phyloP scores from a whole-genome alignment of 306 rosid species.

The Phaseolus lunatus region DNA sequence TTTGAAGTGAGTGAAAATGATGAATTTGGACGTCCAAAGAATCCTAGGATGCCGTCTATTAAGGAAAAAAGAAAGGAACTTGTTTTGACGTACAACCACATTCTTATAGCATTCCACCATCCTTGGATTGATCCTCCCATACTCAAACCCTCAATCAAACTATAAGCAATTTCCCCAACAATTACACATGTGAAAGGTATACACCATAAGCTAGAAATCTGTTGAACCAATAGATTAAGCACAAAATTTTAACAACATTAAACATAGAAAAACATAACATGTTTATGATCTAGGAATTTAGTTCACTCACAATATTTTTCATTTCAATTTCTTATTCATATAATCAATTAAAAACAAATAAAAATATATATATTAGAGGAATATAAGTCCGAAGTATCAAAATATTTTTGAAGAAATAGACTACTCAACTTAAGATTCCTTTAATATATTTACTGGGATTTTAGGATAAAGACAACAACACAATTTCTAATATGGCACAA shows the following conservation, averaged over 20 bases:
- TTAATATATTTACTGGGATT: no score
- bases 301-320: no score
- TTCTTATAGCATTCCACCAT: slow-evolving; percentile 75
- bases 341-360: no score
- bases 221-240: background rate
- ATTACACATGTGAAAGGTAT: slow-evolving; percentile 66
- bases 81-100: slow-evolving; percentile 72
- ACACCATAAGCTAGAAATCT: slow-evolving; percentile 73
- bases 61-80: slow-evolving; percentile 58
- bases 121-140: slow-evolving; percentile 62
- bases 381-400: no score
- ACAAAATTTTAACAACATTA: background rate
- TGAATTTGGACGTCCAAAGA: slow-evolving; percentile 47
- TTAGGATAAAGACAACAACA: no score
- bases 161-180: slow-evolving; percentile 41
- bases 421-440: no score
- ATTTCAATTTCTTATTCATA: no score
- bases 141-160: slow-evolving; percentile 59
- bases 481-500: no score
- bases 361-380: no score
- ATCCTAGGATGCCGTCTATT: slow-evolving; percentile 1
- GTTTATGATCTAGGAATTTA: no score
- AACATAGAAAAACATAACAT: no score
- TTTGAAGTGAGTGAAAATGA: slow-evolving; percentile 61
- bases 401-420: no score